Evolutionary conservation across 805 yeast species (phyloP).

Genomic region (Geotrichum ghanense): DNA sequence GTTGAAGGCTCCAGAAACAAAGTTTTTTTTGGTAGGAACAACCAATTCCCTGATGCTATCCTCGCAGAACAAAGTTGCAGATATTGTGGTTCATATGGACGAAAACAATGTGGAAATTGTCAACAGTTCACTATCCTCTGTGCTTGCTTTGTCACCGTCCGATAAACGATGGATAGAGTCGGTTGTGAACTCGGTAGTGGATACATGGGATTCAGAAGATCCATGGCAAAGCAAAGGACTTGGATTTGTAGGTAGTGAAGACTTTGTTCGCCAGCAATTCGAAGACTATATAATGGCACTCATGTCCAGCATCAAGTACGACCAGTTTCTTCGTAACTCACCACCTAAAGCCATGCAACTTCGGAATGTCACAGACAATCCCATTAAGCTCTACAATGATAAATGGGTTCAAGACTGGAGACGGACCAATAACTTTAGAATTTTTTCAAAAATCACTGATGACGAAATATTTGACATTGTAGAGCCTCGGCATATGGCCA

Average conservation of each 20-base stretch:
- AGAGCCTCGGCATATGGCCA: conserved; percentile 33
- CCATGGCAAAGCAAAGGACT: conserved; percentile 32
- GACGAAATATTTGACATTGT: conserved; percentile 58
- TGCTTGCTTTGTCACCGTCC: conserved; percentile 37
- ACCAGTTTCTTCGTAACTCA: conserved; percentile 37
- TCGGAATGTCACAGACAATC: conserved; percentile 24
- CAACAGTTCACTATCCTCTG: conserved; percentile 30
- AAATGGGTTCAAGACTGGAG: conserved; percentile 44
- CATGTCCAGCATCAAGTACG: conserved; percentile 59
- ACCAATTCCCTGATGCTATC: conserved; percentile 73
- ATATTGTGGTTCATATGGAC: conserved; percentile 43
- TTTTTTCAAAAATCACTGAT: conserved; percentile 49
- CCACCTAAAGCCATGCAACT: conserved; percentile 27
- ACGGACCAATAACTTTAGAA: conserved; percentile 39
- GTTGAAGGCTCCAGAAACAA: conserved; percentile 42
- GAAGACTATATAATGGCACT: conserved; percentile 82
- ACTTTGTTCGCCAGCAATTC: conserved; percentile 74
- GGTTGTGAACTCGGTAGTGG: conserved; percentile 38
- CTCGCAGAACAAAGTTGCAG: conserved; percentile 43
- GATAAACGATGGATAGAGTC: conserved; percentile 70
- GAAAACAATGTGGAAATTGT: conserved; percentile 35
- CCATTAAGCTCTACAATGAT: conserved; percentile 32
- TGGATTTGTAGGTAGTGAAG: conserved; percentile 67
- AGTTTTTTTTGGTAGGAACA: conserved; percentile 69
- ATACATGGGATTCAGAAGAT: conserved; percentile 32